Base-by-base conservation (phyloP, 2,329 filamentous ascomycete genomes). In the Colletotrichum liriopes region DNA sequence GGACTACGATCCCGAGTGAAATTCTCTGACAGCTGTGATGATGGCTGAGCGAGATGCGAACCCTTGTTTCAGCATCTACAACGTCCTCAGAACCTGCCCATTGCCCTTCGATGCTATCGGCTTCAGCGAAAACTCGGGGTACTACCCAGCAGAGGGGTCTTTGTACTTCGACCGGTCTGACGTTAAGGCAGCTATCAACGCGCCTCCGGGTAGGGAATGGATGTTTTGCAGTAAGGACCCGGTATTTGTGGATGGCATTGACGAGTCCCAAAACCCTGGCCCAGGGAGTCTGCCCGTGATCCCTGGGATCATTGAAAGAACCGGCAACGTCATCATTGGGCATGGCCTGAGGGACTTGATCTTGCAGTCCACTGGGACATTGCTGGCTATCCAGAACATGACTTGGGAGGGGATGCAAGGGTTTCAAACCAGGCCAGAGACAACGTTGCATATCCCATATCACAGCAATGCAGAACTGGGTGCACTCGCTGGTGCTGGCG, bases 41-140 rank as follows among this genome's bases (percentile, higher is more conserved):
- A 75, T 84, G 0, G 91, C 90, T 45, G 87, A 87, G 12, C 74
- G 84, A 5, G 77, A 83, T 1, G 81, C 89, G 37, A 96, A 96
- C 82, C 94, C 94, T 0, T 96, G 94, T 84, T 96, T 93, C 82
- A 90, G 94, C 79, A 84, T 93, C 20, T 96, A 95, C 82, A 89
- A 93, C 65, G 88, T 96, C 20, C 89, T 89, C 4, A 91, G 89
- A 5, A 93, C 91, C 18, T 96, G 94, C 78, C 94, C 94, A 0
- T 75, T 91, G 3, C 83, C 89, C 2, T 94, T 90, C 87, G 91
- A 94, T 69, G 89, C 92, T 0, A 84, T 95, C 2, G 90, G 90
- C 23, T 92, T 92, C 81, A 91, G 92, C 0, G 91, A 91, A 18
- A 86, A 87, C 2, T 84, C 90, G 71, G 79, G 81, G n/a, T 95